Base-by-base conservation (phyloP, 2,329 filamentous ascomycete genomes). In the Chaetomiaceae sp. region DNA sequence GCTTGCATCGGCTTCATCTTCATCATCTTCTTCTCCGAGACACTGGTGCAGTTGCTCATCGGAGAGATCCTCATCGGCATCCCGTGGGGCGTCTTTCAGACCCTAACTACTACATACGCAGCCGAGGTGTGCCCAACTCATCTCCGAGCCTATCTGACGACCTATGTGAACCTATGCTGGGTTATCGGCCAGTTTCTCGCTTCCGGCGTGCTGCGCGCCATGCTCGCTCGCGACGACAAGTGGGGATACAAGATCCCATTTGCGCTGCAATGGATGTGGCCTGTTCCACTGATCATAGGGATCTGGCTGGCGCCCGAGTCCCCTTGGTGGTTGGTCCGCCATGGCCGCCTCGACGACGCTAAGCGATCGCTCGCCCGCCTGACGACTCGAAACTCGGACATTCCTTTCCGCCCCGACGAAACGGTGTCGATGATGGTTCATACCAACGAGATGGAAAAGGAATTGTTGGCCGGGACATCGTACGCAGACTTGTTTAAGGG, bases 151-250 rank as follows among this genome's bases (percentile, higher is more conserved):
- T 79, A 79, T 40, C 69, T 82, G 3, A 80, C 77, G 0, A 77
- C 75, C 0, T 80, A 76, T 48, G 76, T 77, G 61, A 82, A 81
- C 57, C 71, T 81, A 65, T 81, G 78, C 58, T 81, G 77, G 75
- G 75, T 78, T 3, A 75, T 80, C 43, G 79, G 79, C 0, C 77
- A 81, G 55, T 71, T 75, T 58, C 66, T 75, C 42, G 69, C 71
- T 2, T 66, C 71, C 4, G 73, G 69, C 43, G 67, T 74, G 1
- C 64, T 73, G 21, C 67, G 67, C 48, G 72, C 68, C 10, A 67
- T 73, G 5, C 65, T 72, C 16, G 53, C 64, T n/a, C 62, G 65
- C 48, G 27, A 56, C 2, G 67, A 65, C 6, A 53, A 67, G 16
- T 71, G 65, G 71, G 70, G 67, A 18, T 75, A 55, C 55, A 53